phyloP scores from a whole-genome alignment of 2,329 filamentous ascomycete species.

The Pleomassaria siparia region DNA sequence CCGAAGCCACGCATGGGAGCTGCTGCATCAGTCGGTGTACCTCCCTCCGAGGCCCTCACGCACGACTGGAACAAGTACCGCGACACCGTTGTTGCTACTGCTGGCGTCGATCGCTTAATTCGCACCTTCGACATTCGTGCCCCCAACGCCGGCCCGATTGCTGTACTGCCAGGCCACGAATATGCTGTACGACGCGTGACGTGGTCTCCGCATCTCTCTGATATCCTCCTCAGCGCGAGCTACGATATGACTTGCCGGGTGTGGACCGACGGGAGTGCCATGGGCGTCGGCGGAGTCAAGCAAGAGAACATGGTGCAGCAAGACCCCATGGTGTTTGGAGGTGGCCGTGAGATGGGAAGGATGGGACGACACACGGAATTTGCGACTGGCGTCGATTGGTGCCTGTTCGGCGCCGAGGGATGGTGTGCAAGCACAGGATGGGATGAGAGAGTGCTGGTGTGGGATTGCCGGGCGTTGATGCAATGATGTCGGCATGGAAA shows the following conservation, averaged over 20 bases:
- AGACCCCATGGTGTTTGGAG: slow-evolving; percentile 44
- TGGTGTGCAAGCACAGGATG: slow-evolving; percentile 95
- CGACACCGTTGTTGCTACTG: slow-evolving; percentile 79
- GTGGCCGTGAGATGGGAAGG: slow-evolving; percentile 73
- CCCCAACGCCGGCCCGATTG: slow-evolving; percentile 69
- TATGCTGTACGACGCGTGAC: slow-evolving; percentile 84
- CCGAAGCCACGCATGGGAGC: slow-evolving; percentile 54
- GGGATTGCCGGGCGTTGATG: slow-evolving; percentile 79
- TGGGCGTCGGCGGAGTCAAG: slow-evolving; percentile 41
- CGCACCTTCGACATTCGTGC: slow-evolving; percentile 88
- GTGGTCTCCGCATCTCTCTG: slow-evolving; percentile 92
- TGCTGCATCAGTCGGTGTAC: slow-evolving; percentile 44
- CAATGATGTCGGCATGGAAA: slow-evolving; percentile 4
- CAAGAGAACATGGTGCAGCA: slow-evolving; percentile 36
- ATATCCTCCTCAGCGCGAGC: slow-evolving; percentile 83
- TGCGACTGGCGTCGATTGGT: slow-evolving; percentile 96
- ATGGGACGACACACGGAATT: slow-evolving; percentile 97
- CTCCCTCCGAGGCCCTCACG: slow-evolving; percentile 83
- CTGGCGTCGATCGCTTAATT: slow-evolving; percentile 83
- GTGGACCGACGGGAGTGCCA: slow-evolving; percentile 78
- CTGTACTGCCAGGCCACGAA: slow-evolving; percentile 79
- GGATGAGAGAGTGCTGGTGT: slow-evolving; percentile 89
- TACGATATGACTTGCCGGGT: slow-evolving; percentile 98
- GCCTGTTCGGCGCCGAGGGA: slow-evolving; percentile 88
- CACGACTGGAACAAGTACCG: slow-evolving; percentile 99